phyloP scores from a whole-genome alignment of 2,329 filamentous ascomycete genomes.

The Thermochaetoides dissita region DNA sequence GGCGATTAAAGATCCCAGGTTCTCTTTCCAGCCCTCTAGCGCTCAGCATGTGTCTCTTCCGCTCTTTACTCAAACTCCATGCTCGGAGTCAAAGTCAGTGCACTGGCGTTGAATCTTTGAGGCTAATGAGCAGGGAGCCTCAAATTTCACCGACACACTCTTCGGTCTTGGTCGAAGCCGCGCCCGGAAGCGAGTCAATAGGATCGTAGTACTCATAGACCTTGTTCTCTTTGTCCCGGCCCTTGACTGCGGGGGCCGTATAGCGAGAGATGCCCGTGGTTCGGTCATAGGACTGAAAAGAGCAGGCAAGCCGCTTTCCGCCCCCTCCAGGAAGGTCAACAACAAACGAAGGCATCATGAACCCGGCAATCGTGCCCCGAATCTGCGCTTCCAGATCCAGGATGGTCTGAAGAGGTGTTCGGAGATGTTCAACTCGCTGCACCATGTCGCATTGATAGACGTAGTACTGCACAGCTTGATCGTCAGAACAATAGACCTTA shows the following conservation, averaged over 20 bases:
- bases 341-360: slow-evolving; percentile 48
- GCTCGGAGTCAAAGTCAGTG: too few relatives aligned
- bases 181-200: slow-evolving; percentile 13
- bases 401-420: slow-evolving; percentile 45
- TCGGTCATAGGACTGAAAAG: slow-evolving; percentile 38
- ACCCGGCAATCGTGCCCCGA: slow-evolving; percentile 47
- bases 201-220: slow-evolving; percentile 47
- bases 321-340: slow-evolving; percentile 50
- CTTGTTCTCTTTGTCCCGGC: slow-evolving; percentile 28
- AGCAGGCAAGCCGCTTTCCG: slow-evolving; percentile 45
- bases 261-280: slow-evolving; percentile 40
- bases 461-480: slow-evolving; percentile 36
- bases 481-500: background rate
- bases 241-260: slow-evolving; percentile 38
- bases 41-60: too few relatives aligned
- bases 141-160: too few relatives aligned
- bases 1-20: too few relatives aligned
- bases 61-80: too few relatives aligned
- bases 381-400: slow-evolving; percentile 43
- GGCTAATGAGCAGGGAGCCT: too few relatives aligned
- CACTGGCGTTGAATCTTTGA: too few relatives aligned
- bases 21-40: too few relatives aligned
- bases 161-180: too few relatives aligned
- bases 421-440: slow-evolving; percentile 43
- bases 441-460: slow-evolving; percentile 55